Percentiles rank a stretch among this genome's conserved stretches.
Evolutionary conservation across 176 grass and related monocot genomes (phyloP).

Genomic region (Phragmites australis): DNA sequence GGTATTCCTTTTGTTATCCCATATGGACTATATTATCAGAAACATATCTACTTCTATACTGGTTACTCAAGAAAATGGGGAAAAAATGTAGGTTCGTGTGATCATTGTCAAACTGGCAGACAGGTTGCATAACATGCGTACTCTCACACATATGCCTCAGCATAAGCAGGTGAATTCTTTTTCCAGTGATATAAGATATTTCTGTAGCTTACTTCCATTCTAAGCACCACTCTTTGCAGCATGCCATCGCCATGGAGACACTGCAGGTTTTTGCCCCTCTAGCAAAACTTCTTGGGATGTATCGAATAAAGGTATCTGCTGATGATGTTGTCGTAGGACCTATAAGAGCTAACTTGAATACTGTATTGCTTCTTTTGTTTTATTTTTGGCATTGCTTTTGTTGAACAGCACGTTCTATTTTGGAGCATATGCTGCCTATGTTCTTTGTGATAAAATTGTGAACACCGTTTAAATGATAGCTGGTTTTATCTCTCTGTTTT

Average conservation of each 20-base stretch:
- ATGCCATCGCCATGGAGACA: conserved; percentile 80
- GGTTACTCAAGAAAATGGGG: conserved; percentile 13
- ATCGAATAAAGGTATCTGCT: conserved; percentile 87
- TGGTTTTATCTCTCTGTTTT: conserved; percentile 18
- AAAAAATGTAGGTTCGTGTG: conserved; percentile 72
- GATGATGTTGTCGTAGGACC: conserved; percentile 6
- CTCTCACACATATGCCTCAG: conserved; percentile 92
- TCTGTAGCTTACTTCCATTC: neutral
- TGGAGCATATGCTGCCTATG: conserved; percentile 4
- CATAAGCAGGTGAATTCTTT: conserved; percentile 81
- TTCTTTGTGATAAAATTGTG: conserved; percentile 15
- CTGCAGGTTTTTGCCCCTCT: conserved; percentile 95
- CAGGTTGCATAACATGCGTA: conserved; percentile 98
- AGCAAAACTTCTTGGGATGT: conserved; percentile 98
- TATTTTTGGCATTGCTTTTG: too few species aligned
- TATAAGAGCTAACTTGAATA: conserved; percentile 9
- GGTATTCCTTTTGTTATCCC: conserved; percentile 43
- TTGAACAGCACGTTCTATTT: neutral
- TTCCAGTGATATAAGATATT: conserved; percentile 27
- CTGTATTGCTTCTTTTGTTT: conserved; percentile 20
- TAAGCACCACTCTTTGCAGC: conserved; percentile 53
- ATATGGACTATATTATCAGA: conserved; percentile 14
- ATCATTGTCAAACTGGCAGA: conserved; percentile 99
- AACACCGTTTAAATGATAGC: conserved; percentile 1
- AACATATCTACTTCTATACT: conserved; percentile 22